Evolutionary conservation across 495 filamentous ascomycete species (phyloP).

Genomic region (Penicillium dipodomyicola): DNA sequence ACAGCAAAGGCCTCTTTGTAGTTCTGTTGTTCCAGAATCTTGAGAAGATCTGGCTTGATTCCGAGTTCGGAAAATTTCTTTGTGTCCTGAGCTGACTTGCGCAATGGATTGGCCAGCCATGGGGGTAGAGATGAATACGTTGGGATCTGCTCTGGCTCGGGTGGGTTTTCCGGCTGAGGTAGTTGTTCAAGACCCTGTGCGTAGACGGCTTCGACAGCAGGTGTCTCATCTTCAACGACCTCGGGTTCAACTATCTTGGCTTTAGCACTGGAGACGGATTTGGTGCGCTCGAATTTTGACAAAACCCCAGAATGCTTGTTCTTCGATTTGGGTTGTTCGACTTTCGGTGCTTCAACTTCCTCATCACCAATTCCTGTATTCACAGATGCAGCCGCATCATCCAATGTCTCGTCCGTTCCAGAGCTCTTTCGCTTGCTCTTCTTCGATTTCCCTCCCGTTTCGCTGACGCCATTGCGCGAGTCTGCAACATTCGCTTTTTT

Average conservation of each 20-base stretch:
- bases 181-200: conserved; percentile 71
- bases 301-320: conserved; percentile 44
- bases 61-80: conserved; percentile 61
- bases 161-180: conserved; percentile 67
- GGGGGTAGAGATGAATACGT: conserved; percentile 48
- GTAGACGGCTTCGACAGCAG: conserved; percentile 38
- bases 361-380: conserved; percentile 12
- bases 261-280: conserved; percentile 34
- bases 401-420: conserved; percentile 10
- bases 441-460: conserved; percentile 33
- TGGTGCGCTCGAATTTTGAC: conserved; percentile 47
- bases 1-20: conserved; percentile 80
- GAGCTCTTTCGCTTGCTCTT: conserved; percentile 28
- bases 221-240: conserved; percentile 23
- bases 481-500: conserved; percentile 26
- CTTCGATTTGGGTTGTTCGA: conserved; percentile 22
- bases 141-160: conserved; percentile 48
- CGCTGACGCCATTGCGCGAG: conserved; percentile 16
- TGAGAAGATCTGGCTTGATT: conserved; percentile 53
- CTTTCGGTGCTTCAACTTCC: conserved; percentile 8
- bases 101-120: conserved; percentile 75
- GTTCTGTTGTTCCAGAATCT: conserved; percentile 61
- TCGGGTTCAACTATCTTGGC: conserved; percentile 23
- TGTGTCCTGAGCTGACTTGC: conserved; percentile 55
- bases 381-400: conserved; percentile 25